Evolutionary conservation across 1,284 basidiomycete species (phyloP).

Genomic region (Clitocybe nebularis): DNA sequence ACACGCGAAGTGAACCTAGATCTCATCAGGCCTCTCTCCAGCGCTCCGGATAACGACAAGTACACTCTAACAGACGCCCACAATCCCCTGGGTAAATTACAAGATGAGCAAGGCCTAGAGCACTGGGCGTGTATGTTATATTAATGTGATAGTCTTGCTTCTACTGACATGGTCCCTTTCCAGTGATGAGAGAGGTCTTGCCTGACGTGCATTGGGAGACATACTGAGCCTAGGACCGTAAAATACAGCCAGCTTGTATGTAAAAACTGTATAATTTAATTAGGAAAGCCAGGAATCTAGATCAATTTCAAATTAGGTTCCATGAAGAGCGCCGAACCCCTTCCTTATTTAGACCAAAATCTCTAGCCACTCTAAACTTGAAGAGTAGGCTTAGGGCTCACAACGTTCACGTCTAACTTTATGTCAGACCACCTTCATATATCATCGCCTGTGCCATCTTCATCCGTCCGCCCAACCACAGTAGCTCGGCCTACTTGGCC

Average conservation of each 20-base stretch:
- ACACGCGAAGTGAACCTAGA: constrained; percentile 53
- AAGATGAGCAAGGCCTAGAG: constrained; percentile 53
- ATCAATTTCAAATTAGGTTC: too few species aligned
- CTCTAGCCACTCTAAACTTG: too few species aligned
- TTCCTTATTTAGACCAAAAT: too few species aligned
- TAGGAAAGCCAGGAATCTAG: too few species aligned
- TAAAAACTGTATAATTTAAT: neutral
- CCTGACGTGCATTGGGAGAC: constrained; percentile 62
- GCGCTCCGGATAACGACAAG: constrained; percentile 31
- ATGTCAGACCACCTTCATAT: constrained; percentile 44
- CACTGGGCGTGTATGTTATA: constrained; percentile 72
- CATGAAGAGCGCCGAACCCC: too few species aligned
- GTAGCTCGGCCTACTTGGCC: constrained; percentile 58
- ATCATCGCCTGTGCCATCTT: constrained; percentile 40
- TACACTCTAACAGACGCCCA: constrained; percentile 57
- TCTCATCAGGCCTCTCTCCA: constrained; percentile 37
- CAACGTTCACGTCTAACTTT: too few species aligned
- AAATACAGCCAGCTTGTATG: neutral
- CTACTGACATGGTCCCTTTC: constrained; percentile 9
- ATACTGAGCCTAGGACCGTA: constrained; percentile 31
- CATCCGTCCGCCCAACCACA: constrained; percentile 41
- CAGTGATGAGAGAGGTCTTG: constrained; percentile 60
- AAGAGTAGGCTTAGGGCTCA: too few species aligned
- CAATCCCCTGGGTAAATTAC: constrained; percentile 61
- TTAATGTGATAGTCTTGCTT: constrained; percentile 3